Evolutionary conservation across 495 filamentous ascomycete genomes (phyloP), one percentile per base, ranked within the genome.

Genomic region (Friedmanniomyces endolithicus): DNA sequence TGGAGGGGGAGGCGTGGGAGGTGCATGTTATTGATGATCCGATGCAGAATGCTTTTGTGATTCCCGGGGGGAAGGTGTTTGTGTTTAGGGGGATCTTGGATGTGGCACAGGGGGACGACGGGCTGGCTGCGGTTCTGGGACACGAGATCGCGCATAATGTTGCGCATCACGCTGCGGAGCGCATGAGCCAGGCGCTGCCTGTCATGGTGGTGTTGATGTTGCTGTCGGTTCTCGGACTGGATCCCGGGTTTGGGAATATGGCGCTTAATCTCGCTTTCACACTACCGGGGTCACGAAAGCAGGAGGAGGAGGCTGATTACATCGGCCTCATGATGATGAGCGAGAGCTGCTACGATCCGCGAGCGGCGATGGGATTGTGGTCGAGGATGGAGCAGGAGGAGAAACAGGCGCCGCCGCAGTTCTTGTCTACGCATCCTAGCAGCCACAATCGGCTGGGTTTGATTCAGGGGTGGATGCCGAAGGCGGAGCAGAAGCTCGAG

Each of bases 121-220:
- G 84, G 0, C 69, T 96, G 17, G 90, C 90, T 14, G 79, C 88
- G 2, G 85, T 96, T 0, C 70, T 96, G 8, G 87, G 87, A 6
- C 90, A 97, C 66, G 90, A 96, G 71, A 94, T 97, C 55, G 87
- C 88, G n/a, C 90, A 97, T 64, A 86, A 87, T 35, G 71, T 95
- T 0, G 89, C 89, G 1, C 81, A 81, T 35, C 90, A 97, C 61
- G 70, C 78, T 0, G 86, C 76, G 1, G 90, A 97, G 69, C 72
- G 81, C 11, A 77, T 94, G 76, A 85, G 78, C 52, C 73, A 78
- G 50, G 71, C 70, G 17, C 68, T 82, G 12, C 66, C 80, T 1
- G 72, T 76, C n/a, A 19, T 71, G 2, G 67, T 85, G 17, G 61
- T 75, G 0, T 56, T 78, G 48, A 66, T 75, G 0, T 68, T 85